Percentiles rank a stretch among this genome's conserved stretches.
Conservation (phyloP, 2,329 filamentous ascomycete genomes). For the Scedosporium boydii region DNA sequence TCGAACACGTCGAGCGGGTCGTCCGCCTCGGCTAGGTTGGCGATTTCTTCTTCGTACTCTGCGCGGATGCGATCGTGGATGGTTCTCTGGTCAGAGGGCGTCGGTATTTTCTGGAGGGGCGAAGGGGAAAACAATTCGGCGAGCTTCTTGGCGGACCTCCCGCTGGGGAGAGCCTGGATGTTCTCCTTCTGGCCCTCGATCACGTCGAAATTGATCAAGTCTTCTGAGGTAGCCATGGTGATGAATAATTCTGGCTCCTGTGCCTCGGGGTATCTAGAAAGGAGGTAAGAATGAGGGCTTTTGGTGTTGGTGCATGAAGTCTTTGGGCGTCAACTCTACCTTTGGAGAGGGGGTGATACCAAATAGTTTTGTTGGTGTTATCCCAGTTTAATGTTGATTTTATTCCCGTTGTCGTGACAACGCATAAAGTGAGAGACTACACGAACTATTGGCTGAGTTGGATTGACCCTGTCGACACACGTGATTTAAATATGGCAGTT, state of each 20-base stretch:
- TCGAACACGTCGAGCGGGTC: constrained; percentile 94
- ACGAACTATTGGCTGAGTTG: background rate
- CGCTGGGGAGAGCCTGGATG: constrained; percentile 85
- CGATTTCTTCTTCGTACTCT: constrained; percentile 78
- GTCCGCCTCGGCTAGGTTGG: constrained; percentile 73
- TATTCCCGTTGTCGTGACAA: background rate
- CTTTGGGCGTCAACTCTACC: background rate
- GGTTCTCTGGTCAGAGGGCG: constrained; percentile 63
- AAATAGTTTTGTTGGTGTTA: background rate
- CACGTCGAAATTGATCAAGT: constrained; percentile 70
- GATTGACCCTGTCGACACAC: too few species aligned
- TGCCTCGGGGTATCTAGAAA: constrained; percentile 2
- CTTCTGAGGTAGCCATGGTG: constrained; percentile 38
- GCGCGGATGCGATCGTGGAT: constrained; percentile 71
- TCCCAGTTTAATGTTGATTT: background rate
- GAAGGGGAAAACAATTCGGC: constrained; percentile 69
- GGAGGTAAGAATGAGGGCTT: background rate
- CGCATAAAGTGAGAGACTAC: background rate
- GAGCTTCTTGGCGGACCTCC: constrained; percentile 78
- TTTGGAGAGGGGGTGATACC: background rate
- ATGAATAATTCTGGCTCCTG: background rate
- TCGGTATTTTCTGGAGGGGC: constrained; percentile 45
- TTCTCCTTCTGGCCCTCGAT: constrained; percentile 98
- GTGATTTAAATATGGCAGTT: too few species aligned
- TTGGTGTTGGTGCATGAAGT: background rate